Conservation (phyloP, 2,329 filamentous ascomycete species). For the Iodosphaeria phyllophila region DNA sequence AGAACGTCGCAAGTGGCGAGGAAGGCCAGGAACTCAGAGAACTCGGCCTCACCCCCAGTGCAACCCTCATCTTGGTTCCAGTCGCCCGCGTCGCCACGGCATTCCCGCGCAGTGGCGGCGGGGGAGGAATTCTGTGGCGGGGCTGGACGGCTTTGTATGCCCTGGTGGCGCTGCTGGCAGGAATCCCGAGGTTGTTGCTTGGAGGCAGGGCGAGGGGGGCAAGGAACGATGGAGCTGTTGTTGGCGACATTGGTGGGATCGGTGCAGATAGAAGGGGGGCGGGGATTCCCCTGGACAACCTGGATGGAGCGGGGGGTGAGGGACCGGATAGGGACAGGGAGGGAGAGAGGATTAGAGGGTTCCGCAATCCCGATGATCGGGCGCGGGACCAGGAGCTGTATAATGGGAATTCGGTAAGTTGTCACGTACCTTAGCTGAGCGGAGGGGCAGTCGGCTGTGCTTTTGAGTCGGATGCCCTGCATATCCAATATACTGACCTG, state of each 20-base stretch:
- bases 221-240: not conserved
- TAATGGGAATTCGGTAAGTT: conserved; percentile 75
- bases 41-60: conserved; percentile 57
- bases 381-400: conserved; percentile 55
- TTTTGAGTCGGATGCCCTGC: too few species aligned
- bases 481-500: conserved; percentile 10
- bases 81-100: conserved; percentile 29
- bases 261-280: conserved; percentile 3
- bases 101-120: conserved; percentile 17
- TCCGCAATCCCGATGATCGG: conserved; percentile 33
- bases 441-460: too few species aligned
- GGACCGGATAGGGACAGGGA: conserved; percentile 5
- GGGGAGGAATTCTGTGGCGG: conserved; percentile 12
- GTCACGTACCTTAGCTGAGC: not conserved
- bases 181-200: conserved; percentile 7
- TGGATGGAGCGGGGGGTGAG: too few species aligned
- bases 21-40: conserved; percentile 50
- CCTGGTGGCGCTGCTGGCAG: conserved; percentile 1
- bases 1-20: conserved; percentile 54
- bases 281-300: conserved; percentile 11
- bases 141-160: conserved; percentile 4
- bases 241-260: too few species aligned
- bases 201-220: conserved; percentile 5
- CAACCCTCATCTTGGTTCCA: conserved; percentile 67
- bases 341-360: conserved; percentile 22